These are phyloP conservation scores for Aureobasidium sp. DNA, from an alignment of 2,329 filamentous ascomycete genomes.

Conservation along the genomic window DNA sequence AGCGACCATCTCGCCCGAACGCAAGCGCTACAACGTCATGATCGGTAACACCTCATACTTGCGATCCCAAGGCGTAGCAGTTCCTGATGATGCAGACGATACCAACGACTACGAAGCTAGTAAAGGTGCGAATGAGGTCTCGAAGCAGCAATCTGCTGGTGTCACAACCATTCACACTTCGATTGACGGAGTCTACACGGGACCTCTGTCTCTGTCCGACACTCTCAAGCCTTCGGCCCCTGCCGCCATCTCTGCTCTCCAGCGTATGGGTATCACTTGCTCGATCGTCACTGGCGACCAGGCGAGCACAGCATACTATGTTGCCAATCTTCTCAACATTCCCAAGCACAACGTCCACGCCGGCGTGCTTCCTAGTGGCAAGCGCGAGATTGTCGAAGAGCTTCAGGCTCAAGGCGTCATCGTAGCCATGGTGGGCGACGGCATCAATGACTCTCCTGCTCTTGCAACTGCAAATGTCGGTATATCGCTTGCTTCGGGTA, in stretches of 20 bases:
- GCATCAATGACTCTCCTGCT: slow-evolving; percentile 96
- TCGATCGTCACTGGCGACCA: slow-evolving; percentile 95
- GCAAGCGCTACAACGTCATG: slow-evolving; percentile 67
- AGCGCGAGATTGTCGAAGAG: slow-evolving; percentile 73
- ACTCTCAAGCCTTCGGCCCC: slow-evolving; percentile 83
- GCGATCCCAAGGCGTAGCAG: slow-evolving; percentile 58
- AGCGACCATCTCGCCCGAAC: slow-evolving; percentile 61
- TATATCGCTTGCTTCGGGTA: slow-evolving; percentile 86
- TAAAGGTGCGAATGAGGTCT: slow-evolving; percentile 20
- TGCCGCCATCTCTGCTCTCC: slow-evolving; percentile 72
- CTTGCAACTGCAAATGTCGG: slow-evolving; percentile 88
- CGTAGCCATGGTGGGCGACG: slow-evolving; percentile 96
- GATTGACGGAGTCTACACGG: slow-evolving; percentile 73
- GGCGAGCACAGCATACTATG: slow-evolving; percentile 71
- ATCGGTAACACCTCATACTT: slow-evolving; percentile 79
- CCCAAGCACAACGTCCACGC: slow-evolving; percentile 68
- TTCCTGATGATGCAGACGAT: slow-evolving; percentile 56
- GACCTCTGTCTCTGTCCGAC: slow-evolving; percentile 77
- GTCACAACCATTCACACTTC: slow-evolving; percentile 89
- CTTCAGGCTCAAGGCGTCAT: slow-evolving; percentile 68
- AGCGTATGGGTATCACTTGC: slow-evolving; percentile 76
- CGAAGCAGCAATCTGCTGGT: slow-evolving; percentile 46
- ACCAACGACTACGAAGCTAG: slow-evolving; percentile 22
- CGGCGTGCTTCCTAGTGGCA: slow-evolving; percentile 84
- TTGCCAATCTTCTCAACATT: slow-evolving; percentile 79